Conservation (phyloP, 371 early-diverging fungal genomes). For the Rhizopus delemar region DNA sequence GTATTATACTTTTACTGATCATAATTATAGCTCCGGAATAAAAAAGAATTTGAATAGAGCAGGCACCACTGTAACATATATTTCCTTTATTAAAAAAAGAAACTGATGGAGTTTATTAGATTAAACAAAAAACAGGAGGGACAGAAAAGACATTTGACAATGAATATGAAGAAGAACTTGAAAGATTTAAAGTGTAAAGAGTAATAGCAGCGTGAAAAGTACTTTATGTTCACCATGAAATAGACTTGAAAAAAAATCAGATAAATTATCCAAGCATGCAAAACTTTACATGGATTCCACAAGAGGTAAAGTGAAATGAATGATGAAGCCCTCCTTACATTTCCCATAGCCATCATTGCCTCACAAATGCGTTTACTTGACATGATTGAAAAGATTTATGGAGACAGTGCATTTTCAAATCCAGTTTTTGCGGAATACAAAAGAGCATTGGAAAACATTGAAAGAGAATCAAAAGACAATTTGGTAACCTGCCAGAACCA, state of each 20-base stretch:
- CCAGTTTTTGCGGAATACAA: slow-evolving; percentile 66
- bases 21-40: slow-evolving; percentile 69
- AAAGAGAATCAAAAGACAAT: slow-evolving; percentile 76
- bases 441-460: slow-evolving; percentile 74
- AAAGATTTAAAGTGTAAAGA: slow-evolving; percentile 73
- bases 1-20: background rate
- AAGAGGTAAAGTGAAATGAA: slow-evolving; percentile 55
- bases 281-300: slow-evolving; percentile 90
- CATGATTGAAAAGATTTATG: slow-evolving; percentile 75
- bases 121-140: slow-evolving; percentile 73
- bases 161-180: slow-evolving; percentile 86
- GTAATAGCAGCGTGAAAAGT: background rate
- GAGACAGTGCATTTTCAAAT: slow-evolving; percentile 49
- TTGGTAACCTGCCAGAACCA: slow-evolving; percentile 49
- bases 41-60: slow-evolving; percentile 85
- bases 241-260: slow-evolving; percentile 85
- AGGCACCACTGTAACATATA: slow-evolving; percentile 64
- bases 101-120: slow-evolving; percentile 26
- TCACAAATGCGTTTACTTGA: slow-evolving; percentile 85
- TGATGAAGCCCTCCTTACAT: background rate
- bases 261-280: slow-evolving; percentile 88
- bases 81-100: background rate
- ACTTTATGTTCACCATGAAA: slow-evolving; percentile 6
- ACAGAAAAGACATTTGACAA: slow-evolving; percentile 80
- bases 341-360: slow-evolving; percentile 68